Evolutionary conservation across 768 basidiomycete genomes (phyloP), one percentile per base, ranked within the genome.

Genomic region (Tricholoma sp.): DNA sequence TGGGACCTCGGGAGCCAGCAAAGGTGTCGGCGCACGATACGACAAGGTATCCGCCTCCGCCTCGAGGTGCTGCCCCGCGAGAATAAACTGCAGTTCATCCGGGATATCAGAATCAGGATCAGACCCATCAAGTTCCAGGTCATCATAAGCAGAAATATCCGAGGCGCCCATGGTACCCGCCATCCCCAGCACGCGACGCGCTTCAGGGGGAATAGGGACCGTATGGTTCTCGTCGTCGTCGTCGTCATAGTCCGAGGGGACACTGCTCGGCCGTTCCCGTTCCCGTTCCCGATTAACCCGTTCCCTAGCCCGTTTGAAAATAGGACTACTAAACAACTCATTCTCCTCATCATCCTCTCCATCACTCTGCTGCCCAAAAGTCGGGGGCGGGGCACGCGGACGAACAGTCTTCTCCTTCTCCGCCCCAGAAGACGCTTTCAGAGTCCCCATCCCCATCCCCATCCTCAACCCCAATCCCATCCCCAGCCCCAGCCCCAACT

Each of bases 21-120:
- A 78, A 1, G 77, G 75, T 7, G 77, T 74, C 0, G 76, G 72
- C 7, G 63, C 70, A 1, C 56, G 61, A 27, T 71, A 72, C 5
- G 72, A 69, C 21, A 64, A 72, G 4, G 76, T 80, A 43, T 83
- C 79, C 34, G 56, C 76, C 60, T 53, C 31, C 29, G 4, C 76
- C 63, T 67, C 73, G 65, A 27, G 24, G 5, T 5, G 24, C 51
- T 72, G 67, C 19, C 65, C 65, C 5, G 73, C 75, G 22, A 92
- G 68, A 49, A 92, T 83, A 21, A 76, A 74, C 60, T 84, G 83
- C 55, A 92, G 67, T 68, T 92, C 91, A 41, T 88, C 81, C 1
- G 91, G 89, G n/a, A 91, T 88, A 63, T 93, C 89, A 1, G 85
- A 88, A 66, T 90, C 85, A 0, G 81, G 86, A 63, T 89, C 85